Evolutionary conservation across 1,139 yeast genomes (phyloP).

Genomic region (Sugiyamaella xylanicola): DNA sequence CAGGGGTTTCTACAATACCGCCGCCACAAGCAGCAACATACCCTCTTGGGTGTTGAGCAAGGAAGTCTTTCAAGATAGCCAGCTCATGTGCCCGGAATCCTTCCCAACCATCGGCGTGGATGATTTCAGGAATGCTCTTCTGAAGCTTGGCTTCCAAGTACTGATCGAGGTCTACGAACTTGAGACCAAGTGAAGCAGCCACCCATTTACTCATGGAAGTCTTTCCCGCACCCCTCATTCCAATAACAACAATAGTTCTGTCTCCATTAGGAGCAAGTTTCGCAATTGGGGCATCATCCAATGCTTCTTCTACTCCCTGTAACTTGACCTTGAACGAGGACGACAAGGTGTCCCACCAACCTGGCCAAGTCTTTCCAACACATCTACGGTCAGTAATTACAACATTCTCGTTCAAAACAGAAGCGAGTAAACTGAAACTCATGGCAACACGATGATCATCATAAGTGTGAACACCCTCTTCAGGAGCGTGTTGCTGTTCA

Average conservation of each 20-base stretch:
- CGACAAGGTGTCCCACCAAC: conserved; percentile 97
- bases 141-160: conserved; percentile 61
- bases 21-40: conserved; percentile 93
- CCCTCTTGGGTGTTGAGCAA: conserved; percentile 54
- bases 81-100: conserved; percentile 74
- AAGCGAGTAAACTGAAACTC: conserved; percentile 88
- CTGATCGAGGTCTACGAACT: conserved; percentile 75
- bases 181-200: conserved; percentile 69
- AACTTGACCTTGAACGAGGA: conserved; percentile 63
- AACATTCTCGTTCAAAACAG: conserved; percentile 56
- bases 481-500: conserved; percentile 48
- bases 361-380: conserved; percentile 99
- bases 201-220: conserved; percentile 83
- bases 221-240: conserved; percentile 99
- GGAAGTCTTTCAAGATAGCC: conserved; percentile 54
- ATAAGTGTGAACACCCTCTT: conserved; percentile 66
- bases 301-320: conserved; percentile 51
- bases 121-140: conserved; percentile 63
- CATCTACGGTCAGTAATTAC: conserved; percentile 83
- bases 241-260: conserved; percentile 77
- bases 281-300: neutral
- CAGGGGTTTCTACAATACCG: conserved; percentile 81
- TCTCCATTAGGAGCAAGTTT: conserved; percentile 42
- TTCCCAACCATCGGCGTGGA: conserved; percentile 81
- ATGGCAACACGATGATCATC: conserved; percentile 99